A percentile compares a stretch with the other conserved stretches of the same genome.
phyloP scores from a whole-genome alignment of 2,329 filamentous ascomycete species.

The Fusarium armeniacum region DNA sequence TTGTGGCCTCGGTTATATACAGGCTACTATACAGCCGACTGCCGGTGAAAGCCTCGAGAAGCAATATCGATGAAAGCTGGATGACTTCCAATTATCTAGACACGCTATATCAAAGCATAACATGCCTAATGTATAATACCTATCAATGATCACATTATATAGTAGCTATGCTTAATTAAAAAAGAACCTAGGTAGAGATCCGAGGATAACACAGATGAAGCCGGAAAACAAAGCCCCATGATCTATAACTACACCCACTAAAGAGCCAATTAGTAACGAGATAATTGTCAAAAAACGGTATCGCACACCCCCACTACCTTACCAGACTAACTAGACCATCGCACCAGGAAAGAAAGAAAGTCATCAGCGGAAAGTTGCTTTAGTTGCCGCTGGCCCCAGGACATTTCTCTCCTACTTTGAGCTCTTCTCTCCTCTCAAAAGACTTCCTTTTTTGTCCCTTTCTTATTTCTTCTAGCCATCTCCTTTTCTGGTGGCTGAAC shows the following conservation, averaged over 20 bases:
- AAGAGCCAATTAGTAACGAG: conserved; percentile 43
- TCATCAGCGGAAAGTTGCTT: conserved; percentile 40
- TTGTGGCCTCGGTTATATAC: conserved; percentile 46
- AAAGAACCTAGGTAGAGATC: conserved; percentile 12
- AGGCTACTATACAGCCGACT: conserved; percentile 45
- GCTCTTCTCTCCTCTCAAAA: background rate
- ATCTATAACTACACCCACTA: conserved; percentile 16
- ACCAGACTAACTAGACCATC: conserved; percentile 29
- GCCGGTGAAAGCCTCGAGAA: conserved; percentile 31
- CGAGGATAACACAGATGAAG: conserved; percentile 12
- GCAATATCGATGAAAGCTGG: background rate
- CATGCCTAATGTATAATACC: background rate
- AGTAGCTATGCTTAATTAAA: background rate
- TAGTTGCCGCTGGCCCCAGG: conserved; percentile 38
- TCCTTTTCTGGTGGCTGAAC: conserved; percentile 48
- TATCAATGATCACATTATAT: background rate
- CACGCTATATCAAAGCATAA: background rate
- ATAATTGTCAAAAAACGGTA: conserved; percentile 46
- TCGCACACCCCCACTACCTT: conserved; percentile 26
- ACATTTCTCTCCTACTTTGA: conserved; percentile 18
- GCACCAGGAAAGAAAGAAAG: conserved; percentile 16
- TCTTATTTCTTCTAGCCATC: background rate
- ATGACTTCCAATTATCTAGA: background rate
- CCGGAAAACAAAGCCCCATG: conserved; percentile 12
- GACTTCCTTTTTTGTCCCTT: background rate